Evolutionary conservation across 2,329 filamentous ascomycete genomes (phyloP), one percentile per base, ranked within the genome.

Genomic region (Lachnellula subtilissima): DNA sequence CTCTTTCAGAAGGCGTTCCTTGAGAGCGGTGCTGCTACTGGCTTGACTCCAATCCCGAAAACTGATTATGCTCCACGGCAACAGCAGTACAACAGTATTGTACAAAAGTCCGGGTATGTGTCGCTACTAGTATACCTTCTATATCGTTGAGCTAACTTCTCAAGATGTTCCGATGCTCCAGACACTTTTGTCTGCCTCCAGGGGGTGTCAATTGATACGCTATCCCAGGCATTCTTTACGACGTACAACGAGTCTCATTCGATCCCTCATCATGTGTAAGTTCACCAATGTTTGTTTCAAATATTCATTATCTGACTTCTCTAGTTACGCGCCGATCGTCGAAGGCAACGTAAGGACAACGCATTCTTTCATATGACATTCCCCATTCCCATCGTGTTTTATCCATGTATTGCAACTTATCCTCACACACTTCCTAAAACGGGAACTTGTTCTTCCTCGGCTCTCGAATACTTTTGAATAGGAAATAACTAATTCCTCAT

Each of bases 1-100:
- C 58, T 57, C 17, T 60, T 62, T 36, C 55, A 37, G 14, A 55
- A 50, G 19, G 51, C 51, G 3, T 49, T 62, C 35, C 47, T 62
- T 5, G 46, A 62, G 32, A 56, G 53, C 19, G 60, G 60, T 25
- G 55, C 54, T 23, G 47, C 52, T 19, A 56, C 53, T 22, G 53
- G 55, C 17, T 17, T 47, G 15, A 53, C 50, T 6, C 57, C 60
- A 9, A 54, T 62, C 43, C 60, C 55, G 25, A 32, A 46, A 12
- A 19, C 48, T 6, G 48, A 52, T 15, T 53, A 58, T 50, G 36
- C 53, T 22, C 36, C 42, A 9, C 56, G 53, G 37, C 53, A 60
- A 36, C 32, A 40, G 8, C 35, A 54, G 4, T 60, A 55, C 19
- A 46, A 54, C 32, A 19, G 17, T 17, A 55, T 60, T 32, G 35